Conservation (phyloP, 257 asterid genomes). For the Solanum chaucha region DNA sequence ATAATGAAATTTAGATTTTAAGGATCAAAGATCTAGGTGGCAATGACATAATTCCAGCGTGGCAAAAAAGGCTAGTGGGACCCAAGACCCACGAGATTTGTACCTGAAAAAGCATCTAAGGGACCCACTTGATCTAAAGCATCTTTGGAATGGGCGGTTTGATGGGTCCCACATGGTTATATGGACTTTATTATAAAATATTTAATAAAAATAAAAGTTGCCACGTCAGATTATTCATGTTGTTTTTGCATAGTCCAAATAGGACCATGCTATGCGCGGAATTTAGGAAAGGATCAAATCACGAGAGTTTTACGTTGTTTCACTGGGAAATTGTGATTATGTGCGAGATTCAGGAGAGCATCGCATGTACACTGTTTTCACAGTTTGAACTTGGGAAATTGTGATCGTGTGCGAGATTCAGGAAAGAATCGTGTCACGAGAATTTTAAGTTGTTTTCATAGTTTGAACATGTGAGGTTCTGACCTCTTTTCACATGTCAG, state of each 20-base stretch:
- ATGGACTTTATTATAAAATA: background rate
- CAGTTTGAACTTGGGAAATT: background rate
- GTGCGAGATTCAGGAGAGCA: background rate
- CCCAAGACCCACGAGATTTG: constrained; percentile 25
- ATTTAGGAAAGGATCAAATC: background rate
- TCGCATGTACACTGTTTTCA: too few species aligned
- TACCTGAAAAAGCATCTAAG: constrained; percentile 17
- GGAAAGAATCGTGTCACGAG: background rate
- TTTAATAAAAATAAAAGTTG: background rate
- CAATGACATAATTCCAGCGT: constrained; percentile 44
- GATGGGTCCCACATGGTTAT: background rate
- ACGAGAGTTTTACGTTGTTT: background rate
- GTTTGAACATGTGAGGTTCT: background rate
- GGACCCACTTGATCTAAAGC: constrained; percentile 20
- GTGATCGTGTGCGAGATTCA: background rate
- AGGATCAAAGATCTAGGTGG: background rate
- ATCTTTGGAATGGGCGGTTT: constrained; percentile 7
- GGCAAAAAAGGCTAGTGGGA: constrained; percentile 25
- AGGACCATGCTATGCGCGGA: background rate
- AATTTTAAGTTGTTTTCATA: background rate
- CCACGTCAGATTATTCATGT: background rate
- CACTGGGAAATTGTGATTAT: background rate
- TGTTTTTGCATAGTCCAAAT: background rate
- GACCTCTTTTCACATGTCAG: background rate
- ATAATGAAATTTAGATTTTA: background rate